Percentiles rank a stretch among this genome's conserved stretches.
Evolutionary conservation across 2,329 filamentous ascomycete genomes (phyloP).

Genomic region (Stemphylium lycopersici): DNA sequence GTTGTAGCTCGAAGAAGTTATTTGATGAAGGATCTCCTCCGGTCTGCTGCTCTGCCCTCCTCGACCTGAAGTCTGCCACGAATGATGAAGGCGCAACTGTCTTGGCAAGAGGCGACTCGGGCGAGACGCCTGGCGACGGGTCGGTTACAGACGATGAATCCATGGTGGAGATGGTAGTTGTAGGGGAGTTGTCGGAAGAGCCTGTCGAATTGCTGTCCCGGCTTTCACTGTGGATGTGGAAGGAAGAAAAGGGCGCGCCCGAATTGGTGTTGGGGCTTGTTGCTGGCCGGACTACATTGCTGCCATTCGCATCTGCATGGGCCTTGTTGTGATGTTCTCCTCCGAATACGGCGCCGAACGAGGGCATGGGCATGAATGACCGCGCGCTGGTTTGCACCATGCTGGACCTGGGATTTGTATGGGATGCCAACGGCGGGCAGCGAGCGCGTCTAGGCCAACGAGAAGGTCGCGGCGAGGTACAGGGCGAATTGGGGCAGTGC

Average conservation of each 20-base stretch:
- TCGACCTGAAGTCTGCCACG: slow-evolving; percentile 59
- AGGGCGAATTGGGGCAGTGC: slow-evolving; percentile 13
- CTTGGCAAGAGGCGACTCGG: slow-evolving; percentile 82
- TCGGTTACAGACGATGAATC: slow-evolving; percentile 91
- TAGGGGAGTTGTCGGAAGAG: slow-evolving; percentile 93
- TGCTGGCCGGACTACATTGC: slow-evolving; percentile 40
- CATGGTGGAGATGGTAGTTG: slow-evolving; percentile 89
- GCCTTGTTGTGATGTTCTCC: slow-evolving; percentile 61
- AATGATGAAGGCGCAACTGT: slow-evolving; percentile 73
- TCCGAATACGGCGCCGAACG: slow-evolving; percentile 78
- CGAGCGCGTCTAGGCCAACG: slow-evolving; percentile 26
- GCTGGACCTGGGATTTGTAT: slow-evolving; percentile 31
- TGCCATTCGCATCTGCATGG: slow-evolving; percentile 48
- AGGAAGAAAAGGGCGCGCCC: slow-evolving; percentile 47
- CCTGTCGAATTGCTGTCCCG: slow-evolving; percentile 81
- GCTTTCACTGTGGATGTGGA: slow-evolving; percentile 70
- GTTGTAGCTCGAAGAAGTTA: slow-evolving; percentile 62
- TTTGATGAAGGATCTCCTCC: slow-evolving; percentile 54
- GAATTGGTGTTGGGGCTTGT: slow-evolving; percentile 43
- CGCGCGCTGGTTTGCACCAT: slow-evolving; percentile 49
- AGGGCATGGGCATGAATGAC: slow-evolving; percentile 63
- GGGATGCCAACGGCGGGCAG: slow-evolving; percentile 26
- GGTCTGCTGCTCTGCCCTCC: slow-evolving; percentile 40
- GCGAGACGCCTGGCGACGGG: slow-evolving; percentile 85
- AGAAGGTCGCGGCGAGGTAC: slow-evolving; percentile 8